phyloP scores from a whole-genome alignment of 768 basidiomycete genomes.

The Agaricus subrufescens region DNA sequence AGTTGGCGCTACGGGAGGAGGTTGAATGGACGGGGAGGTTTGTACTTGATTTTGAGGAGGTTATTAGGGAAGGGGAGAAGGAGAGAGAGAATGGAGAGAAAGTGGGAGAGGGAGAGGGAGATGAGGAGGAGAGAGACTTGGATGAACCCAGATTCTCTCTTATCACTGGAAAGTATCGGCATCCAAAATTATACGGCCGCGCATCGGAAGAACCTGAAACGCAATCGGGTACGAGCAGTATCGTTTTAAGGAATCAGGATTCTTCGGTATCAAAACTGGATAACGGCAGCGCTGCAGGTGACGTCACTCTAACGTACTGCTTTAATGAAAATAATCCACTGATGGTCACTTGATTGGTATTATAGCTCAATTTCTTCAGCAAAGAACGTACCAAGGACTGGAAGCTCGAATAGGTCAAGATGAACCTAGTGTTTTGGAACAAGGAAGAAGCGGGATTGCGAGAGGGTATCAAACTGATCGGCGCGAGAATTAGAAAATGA shows the following conservation, averaged over 20 bases:
- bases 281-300: conserved; percentile 68
- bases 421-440: conserved; percentile 75
- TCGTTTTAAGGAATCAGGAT: conserved; percentile 65
- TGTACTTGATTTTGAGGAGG: conserved; percentile 67
- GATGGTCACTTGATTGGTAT: background rate
- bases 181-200: conserved; percentile 62
- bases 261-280: conserved; percentile 45
- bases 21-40: conserved; percentile 75
- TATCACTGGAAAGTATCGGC: conserved; percentile 80
- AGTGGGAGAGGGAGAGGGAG: conserved; percentile 20
- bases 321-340: background rate
- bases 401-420: conserved; percentile 77
- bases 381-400: conserved; percentile 75
- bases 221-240: conserved; percentile 5
- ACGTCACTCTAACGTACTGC: conserved; percentile 12
- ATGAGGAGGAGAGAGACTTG: conserved; percentile 42
- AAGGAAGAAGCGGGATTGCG: conserved; percentile 88
- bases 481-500: background rate
- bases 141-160: conserved; percentile 84
- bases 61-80: conserved; percentile 31
- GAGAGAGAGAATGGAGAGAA: background rate
- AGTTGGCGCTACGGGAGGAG: conserved; percentile 68
- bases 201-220: background rate
- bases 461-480: conserved; percentile 72
- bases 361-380: conserved; percentile 65